phyloP scores from a whole-genome alignment of 441 rosid species.

The Populus hybrid region DNA sequence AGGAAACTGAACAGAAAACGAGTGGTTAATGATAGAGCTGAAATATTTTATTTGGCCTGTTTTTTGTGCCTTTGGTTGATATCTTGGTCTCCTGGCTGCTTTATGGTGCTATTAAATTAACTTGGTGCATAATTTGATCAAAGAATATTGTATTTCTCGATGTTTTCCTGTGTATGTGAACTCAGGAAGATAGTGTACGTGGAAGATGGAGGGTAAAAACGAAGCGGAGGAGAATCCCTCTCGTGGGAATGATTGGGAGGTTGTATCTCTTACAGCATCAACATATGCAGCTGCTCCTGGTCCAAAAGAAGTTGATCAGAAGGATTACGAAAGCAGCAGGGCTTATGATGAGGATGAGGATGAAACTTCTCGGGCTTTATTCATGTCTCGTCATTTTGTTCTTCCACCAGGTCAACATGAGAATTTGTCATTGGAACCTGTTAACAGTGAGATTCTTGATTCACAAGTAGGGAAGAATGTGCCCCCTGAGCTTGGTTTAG shows the following conservation, averaged over 20 bases:
- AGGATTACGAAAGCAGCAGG: constrained; percentile 36
- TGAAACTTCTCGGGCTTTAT: constrained; percentile 62
- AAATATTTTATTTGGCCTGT: neutral
- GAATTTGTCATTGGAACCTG: constrained; percentile 59
- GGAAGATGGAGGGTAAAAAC: constrained; percentile 61
- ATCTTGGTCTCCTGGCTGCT: neutral
- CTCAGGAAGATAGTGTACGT: constrained; percentile 15
- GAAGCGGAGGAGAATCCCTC: constrained; percentile 49
- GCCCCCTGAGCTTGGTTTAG: constrained; percentile 27
- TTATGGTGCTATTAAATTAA: neutral
- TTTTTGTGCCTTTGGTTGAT: neutral
- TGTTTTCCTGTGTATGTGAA: constrained; percentile 16
- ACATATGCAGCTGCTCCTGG: constrained; percentile 89
- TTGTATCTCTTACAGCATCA: constrained; percentile 88
- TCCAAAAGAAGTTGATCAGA: constrained; percentile 42
- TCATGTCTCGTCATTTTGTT: constrained; percentile 81
- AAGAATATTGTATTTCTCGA: neutral
- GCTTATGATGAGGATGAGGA: constrained; percentile 32
- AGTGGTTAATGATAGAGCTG: neutral
- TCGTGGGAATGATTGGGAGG: constrained; percentile 96
- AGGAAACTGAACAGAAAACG: neutral
- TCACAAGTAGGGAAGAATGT: constrained; percentile 43
- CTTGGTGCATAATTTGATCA: neutral
- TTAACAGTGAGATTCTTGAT: constrained; percentile 31
- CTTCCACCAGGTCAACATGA: constrained; percentile 88